phyloP scores from a whole-genome alignment of 352 stramenopile genomes.

The Pythium monospermum region DNA sequence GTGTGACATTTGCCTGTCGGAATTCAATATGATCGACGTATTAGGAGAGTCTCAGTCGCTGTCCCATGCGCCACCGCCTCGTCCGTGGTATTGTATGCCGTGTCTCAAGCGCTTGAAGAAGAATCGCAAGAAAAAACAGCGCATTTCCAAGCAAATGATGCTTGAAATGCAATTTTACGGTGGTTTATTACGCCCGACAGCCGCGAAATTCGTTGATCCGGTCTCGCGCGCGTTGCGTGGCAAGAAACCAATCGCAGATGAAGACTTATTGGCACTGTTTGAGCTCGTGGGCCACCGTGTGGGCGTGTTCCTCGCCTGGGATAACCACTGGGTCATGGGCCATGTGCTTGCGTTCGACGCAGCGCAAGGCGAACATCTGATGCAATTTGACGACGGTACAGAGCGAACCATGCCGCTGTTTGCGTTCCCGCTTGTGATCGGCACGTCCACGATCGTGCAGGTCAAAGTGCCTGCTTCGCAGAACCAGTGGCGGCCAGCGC shows the following conservation, averaged over 20 bases:
- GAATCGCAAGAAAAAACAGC: constrained; percentile 71
- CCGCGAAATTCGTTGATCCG: constrained; percentile 56
- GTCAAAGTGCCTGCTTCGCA: constrained; percentile 55
- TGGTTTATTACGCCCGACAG: constrained; percentile 50
- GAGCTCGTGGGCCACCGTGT: constrained; percentile 64
- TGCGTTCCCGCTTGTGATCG: constrained; percentile 60
- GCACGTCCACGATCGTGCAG: constrained; percentile 58
- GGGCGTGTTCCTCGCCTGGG: constrained; percentile 62
- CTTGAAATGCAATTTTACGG: constrained; percentile 80
- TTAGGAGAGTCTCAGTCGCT: constrained; percentile 32
- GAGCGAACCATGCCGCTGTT: constrained; percentile 61
- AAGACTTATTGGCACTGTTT: constrained; percentile 50
- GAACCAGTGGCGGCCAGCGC: constrained; percentile 71
- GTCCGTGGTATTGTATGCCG: constrained; percentile 67
- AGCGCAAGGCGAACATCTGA: constrained; percentile 40
- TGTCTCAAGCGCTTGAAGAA: constrained; percentile 69
- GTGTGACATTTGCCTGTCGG: constrained; percentile 72
- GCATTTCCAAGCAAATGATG: constrained; percentile 83
- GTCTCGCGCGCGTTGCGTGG: constrained; percentile 36
- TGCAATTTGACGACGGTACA: constrained; percentile 70
- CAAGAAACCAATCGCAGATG: constrained; percentile 38
- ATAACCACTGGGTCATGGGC: constrained; percentile 77
- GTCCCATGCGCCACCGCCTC: constrained; percentile 38
- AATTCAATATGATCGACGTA: constrained; percentile 69
- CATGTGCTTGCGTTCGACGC: constrained; percentile 60